Conservation (phyloP, 805 yeast genomes). For the Metschnikowia matae region DNA sequence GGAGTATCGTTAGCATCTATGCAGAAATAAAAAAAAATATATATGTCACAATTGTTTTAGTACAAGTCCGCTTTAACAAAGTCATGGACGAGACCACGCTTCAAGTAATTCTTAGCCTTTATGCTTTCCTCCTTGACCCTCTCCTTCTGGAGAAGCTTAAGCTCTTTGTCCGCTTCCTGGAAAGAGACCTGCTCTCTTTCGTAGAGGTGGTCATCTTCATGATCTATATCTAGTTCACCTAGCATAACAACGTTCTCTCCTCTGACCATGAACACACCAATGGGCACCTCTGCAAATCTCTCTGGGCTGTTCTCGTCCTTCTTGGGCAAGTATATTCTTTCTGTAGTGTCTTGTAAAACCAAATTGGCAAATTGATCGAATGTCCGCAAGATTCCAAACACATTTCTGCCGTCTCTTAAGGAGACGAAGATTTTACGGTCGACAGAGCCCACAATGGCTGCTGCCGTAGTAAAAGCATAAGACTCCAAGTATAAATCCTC, state of each 20-base stretch:
- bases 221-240: slow-evolving; percentile 90
- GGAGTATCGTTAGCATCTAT: slow-evolving; percentile 11
- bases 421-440: slow-evolving; percentile 79
- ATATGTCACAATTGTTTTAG: slow-evolving; percentile 20
- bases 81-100: slow-evolving; percentile 55
- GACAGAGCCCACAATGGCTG: slow-evolving; percentile 84
- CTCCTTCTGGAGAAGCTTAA: slow-evolving; percentile 25
- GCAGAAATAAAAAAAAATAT: slow-evolving; percentile 14
- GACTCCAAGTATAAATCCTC: slow-evolving; percentile 68
- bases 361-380: slow-evolving; percentile 94
- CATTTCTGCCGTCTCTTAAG: slow-evolving; percentile 82
- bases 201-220: slow-evolving; percentile 67
- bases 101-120: slow-evolving; percentile 47
- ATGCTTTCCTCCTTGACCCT: slow-evolving; percentile 40
- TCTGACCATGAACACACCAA: slow-evolving; percentile 84
- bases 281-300: slow-evolving; percentile 67
- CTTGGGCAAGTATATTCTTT: slow-evolving; percentile 63
- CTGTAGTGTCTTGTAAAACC: slow-evolving; percentile 86
- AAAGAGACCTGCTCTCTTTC: slow-evolving; percentile 57
- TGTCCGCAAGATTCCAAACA: slow-evolving; percentile 87
- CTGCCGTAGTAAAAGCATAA: slow-evolving; percentile 82
- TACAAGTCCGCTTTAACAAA: slow-evolving; percentile 53
- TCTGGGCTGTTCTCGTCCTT: slow-evolving; percentile 36
- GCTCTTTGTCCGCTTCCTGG: slow-evolving; percentile 51
- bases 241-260: slow-evolving; percentile 94